A percentile compares a stretch with the other conserved stretches of the same genome.
These are phyloP conservation scores for Heliamphora exappendiculata DNA, from an alignment of 148 eudicot species.

Conservation along the genomic window DNA sequence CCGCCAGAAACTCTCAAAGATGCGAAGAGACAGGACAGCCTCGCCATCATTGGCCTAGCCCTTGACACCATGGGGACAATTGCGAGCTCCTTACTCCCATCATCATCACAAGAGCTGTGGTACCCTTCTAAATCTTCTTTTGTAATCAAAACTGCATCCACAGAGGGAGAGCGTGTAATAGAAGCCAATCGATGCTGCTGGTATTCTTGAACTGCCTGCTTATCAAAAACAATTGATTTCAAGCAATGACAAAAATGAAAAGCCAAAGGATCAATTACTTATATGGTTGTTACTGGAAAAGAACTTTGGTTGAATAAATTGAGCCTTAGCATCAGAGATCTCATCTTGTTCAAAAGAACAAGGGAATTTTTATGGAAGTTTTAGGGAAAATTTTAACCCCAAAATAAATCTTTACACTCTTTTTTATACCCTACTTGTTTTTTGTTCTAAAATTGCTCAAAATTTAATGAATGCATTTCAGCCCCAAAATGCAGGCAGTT, in stretches of 20 bases:
- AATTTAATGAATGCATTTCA: background rate
- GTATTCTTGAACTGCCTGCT: conserved; percentile 65
- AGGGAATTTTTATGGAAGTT: background rate
- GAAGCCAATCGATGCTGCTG: conserved; percentile 27
- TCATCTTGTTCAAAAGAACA: background rate
- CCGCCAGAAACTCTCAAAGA: conserved; percentile 37
- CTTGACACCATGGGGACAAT: conserved; percentile 22
- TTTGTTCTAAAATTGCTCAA: background rate
- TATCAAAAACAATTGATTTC: background rate
- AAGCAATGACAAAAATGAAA: background rate
- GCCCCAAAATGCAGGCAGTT: conserved; percentile 5
- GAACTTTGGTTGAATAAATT: background rate
- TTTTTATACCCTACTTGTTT: background rate
- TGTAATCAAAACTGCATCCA: conserved; percentile 45
- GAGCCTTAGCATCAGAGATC: background rate
- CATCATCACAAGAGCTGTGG: conserved; percentile 24
- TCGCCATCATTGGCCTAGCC: conserved; percentile 42
- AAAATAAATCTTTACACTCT: background rate
- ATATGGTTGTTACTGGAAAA: background rate
- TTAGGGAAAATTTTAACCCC: background rate
- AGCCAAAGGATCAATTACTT: background rate
- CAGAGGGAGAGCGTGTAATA: conserved; percentile 21
- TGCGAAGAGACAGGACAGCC: conserved; percentile 46
- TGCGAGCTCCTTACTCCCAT: conserved; percentile 24
- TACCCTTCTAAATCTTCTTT: conserved; percentile 58